These are phyloP conservation scores for Juncus effusus DNA, from an alignment of 176 grass and related monocot genomes.

Conservation along the genomic window DNA sequence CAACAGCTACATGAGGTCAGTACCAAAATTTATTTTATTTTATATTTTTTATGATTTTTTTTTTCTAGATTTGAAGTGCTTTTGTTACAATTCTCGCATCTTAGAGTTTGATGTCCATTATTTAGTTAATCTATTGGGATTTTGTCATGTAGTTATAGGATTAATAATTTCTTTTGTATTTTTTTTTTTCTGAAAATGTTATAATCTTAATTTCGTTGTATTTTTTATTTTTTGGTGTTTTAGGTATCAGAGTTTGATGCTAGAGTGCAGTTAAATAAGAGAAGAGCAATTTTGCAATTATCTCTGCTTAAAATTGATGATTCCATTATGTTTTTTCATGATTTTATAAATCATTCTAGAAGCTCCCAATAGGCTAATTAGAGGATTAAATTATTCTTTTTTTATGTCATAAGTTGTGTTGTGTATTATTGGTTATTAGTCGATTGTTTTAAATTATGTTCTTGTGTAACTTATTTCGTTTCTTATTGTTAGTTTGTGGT, in stretches of 20 bases:
- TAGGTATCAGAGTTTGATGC: conserved; percentile 43
- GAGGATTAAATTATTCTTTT: not conserved
- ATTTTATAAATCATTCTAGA: conserved; percentile 29
- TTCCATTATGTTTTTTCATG: conserved; percentile 55
- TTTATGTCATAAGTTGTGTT: no score
- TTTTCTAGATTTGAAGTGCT: conserved; percentile 9
- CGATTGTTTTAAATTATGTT: no score
- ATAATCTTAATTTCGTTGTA: no score
- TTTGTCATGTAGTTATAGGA: conserved; percentile 6
- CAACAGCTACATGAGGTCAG: conserved; percentile 57
- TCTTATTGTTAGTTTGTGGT: no score
- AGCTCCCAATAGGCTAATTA: not conserved
- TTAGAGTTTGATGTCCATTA: conserved; percentile 1
- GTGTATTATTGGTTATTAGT: no score
- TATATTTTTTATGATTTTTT: conserved; percentile 9
- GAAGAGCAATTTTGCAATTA: conserved; percentile 44
- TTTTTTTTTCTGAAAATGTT: no score
- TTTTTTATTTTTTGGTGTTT: conserved; percentile 28
- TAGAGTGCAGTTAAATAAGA: conserved; percentile 25
- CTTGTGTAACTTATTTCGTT: no score
- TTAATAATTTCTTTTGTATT: not conserved
- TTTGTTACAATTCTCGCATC: not conserved
- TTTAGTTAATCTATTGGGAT: conserved; percentile 2
- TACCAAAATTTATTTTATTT: not conserved
- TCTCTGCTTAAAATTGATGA: conserved; percentile 56